A percentile compares a stretch with the other conserved stretches of the same genome.
Conservation (phyloP, 192 early-diverging fungal species). For the Gigaspora rosea region DNA sequence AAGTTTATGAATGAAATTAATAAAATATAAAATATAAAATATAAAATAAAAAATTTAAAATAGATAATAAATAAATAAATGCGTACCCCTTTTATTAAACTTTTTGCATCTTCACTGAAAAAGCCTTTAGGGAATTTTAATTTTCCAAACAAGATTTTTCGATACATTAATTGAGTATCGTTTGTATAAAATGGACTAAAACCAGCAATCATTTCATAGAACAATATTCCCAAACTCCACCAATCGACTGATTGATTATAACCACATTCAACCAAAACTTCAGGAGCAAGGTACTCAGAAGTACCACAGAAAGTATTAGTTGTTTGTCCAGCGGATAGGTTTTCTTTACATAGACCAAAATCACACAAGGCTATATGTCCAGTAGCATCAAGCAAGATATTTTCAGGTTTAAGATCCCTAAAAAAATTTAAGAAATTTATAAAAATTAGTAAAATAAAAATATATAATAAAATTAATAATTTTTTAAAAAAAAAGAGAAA, state of each 20-base stretch:
- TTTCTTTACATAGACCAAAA: constrained; percentile 80
- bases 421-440: too few species aligned
- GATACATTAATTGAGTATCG: constrained; percentile 65
- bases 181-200: constrained; percentile 73
- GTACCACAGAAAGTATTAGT: constrained; percentile 90
- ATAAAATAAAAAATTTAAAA: too few species aligned
- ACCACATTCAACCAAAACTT: constrained; percentile 69
- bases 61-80: too few species aligned
- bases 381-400: constrained; percentile 62
- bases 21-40: too few species aligned
- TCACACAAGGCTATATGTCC: constrained; percentile 77
- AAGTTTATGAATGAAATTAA: too few species aligned
- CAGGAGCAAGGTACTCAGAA: constrained; percentile 87
- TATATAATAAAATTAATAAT: too few species aligned
- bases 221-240: constrained; percentile 81
- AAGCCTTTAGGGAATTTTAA: constrained; percentile 47
- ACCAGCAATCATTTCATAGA: constrained; percentile 74
- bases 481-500: too few species aligned
- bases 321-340: constrained; percentile 49
- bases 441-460: too few species aligned
- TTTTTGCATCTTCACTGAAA: constrained; percentile 33
- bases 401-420: constrained; percentile 73
- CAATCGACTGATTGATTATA: constrained; percentile 78
- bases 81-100: constrained; percentile 31
- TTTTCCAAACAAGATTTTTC: constrained; percentile 64